Conservation (phyloP, 106 monocot species). For the Acorus gramineus region DNA sequence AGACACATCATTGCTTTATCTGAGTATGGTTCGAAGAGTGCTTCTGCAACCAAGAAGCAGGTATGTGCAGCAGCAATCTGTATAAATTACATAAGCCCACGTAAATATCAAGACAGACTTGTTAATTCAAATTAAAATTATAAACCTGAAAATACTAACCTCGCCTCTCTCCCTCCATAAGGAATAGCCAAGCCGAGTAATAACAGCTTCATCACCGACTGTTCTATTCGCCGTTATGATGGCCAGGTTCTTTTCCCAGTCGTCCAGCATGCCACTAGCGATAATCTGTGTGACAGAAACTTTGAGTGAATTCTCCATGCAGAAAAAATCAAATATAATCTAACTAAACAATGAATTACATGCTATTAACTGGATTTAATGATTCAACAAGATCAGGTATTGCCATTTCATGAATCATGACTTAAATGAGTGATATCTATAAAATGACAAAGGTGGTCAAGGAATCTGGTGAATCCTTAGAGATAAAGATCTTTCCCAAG, state of each 20-base stretch:
- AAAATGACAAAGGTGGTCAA: too few species aligned
- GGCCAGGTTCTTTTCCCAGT: constrained; percentile 93
- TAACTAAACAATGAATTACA: too few species aligned
- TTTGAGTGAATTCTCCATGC: too few species aligned
- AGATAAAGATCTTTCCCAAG: too few species aligned
- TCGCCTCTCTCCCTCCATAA: constrained; percentile 90
- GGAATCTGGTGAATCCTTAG: too few species aligned
- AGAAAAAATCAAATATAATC: too few species aligned
- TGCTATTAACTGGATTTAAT: too few species aligned
- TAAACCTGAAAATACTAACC: constrained; percentile 21
- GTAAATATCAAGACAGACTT: too few species aligned
- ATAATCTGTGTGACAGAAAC: constrained; percentile 29
- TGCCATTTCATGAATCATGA: too few species aligned
- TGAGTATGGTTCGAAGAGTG: constrained; percentile 69
- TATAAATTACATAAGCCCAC: neutral
- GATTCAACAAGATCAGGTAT: too few species aligned
- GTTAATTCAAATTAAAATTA: too few species aligned
- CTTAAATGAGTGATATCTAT: too few species aligned
- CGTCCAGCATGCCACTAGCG: constrained; percentile 67
- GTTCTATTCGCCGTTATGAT: constrained; percentile 93
- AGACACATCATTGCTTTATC: constrained; percentile 85
- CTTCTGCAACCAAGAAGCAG: constrained; percentile 91
- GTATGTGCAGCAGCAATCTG: constrained; percentile 89
- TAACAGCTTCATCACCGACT: constrained; percentile 84
- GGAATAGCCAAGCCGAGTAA: constrained; percentile 92